phyloP scores from a whole-genome alignment of 148 eudicot species.

The Rhododendron ferrugineum region DNA sequence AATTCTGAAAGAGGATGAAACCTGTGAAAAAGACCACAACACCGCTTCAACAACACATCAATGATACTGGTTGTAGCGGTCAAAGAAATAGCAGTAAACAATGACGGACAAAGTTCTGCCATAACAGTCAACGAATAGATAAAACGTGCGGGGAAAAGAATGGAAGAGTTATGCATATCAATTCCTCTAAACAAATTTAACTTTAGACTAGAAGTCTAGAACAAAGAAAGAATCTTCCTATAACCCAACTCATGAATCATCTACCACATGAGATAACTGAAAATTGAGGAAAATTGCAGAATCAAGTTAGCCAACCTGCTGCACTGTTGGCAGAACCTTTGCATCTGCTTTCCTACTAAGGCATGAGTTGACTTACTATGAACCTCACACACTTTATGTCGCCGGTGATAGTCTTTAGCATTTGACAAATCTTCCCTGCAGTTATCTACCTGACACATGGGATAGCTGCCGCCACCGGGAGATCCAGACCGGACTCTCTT shows the following conservation, averaged over 20 bases:
- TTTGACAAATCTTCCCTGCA: conserved; percentile 68
- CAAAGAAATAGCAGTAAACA: background rate
- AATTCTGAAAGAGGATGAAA: conserved; percentile 85
- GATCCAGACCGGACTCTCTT: conserved; percentile 55
- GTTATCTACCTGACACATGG: conserved; percentile 77
- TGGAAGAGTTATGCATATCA: background rate
- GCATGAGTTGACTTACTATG: conserved; percentile 73
- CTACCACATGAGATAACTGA: background rate
- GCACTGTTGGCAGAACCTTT: conserved; percentile 89
- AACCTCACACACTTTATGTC: conserved; percentile 79
- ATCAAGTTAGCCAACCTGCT: conserved; percentile 48
- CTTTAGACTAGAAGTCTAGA: background rate
- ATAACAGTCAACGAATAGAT: background rate
- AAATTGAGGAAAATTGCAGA: background rate
- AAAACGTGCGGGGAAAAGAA: background rate
- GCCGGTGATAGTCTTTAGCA: conserved; percentile 80
- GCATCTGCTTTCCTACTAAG: conserved; percentile 74
- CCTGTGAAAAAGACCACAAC: conserved; percentile 29
- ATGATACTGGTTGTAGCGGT: background rate
- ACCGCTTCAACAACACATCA: background rate
- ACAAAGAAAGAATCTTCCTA: background rate
- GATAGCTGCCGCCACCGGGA: conserved; percentile 44
- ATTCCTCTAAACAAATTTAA: background rate
- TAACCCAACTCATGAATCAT: background rate
- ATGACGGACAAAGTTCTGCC: background rate